phyloP scores from a whole-genome alignment of 1,284 basidiomycete species.

The Schizophyllum amplum region DNA sequence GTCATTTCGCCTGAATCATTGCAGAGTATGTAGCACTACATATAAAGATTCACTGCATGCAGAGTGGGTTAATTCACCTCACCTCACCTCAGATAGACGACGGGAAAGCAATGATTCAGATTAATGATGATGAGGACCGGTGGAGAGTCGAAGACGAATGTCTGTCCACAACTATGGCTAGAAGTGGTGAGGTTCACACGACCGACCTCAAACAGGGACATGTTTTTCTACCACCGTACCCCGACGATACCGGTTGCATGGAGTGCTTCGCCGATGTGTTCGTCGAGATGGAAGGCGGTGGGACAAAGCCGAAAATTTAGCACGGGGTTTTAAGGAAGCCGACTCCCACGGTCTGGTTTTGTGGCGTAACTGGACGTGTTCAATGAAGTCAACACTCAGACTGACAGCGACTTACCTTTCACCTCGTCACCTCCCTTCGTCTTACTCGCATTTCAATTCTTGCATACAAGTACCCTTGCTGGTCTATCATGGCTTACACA shows the following conservation, averaged over 20 bases:
- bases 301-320: background rate
- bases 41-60: slow-evolving; percentile 8
- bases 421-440: no score
- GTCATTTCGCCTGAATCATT: no score
- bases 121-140: no score
- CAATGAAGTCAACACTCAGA: no score
- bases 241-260: background rate
- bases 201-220: slow-evolving; percentile 70
- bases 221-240: slow-evolving; percentile 13
- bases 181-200: slow-evolving; percentile 40
- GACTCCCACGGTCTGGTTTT: background rate
- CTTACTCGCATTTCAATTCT: no score
- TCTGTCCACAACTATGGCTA: slow-evolving; percentile 68
- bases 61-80: background rate
- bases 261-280: background rate
- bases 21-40: no score
- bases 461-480: background rate
- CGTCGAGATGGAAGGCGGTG: background rate
- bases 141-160: slow-evolving; percentile 21
- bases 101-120: no score
- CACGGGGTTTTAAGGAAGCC: background rate
- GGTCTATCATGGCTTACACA: slow-evolving; percentile 34
- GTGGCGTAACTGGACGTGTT: background rate
- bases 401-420: no score
- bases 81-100: background rate